Conservation (phyloP, 805 yeast genomes). For the Citeromyces matritensis region DNA sequence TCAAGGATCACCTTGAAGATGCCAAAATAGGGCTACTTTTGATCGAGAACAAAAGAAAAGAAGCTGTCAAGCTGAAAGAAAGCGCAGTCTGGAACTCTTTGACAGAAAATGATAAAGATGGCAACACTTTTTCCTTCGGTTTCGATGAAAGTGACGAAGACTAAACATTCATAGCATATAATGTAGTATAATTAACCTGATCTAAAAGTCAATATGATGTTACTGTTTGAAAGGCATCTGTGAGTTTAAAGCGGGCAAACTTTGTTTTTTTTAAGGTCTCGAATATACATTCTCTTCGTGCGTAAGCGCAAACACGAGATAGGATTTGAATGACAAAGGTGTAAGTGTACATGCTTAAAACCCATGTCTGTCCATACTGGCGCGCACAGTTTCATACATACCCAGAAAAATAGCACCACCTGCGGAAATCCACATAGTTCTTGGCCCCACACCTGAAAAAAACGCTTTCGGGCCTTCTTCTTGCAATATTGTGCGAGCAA, state of each 20-base stretch:
- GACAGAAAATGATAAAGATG: slow-evolving; percentile 10
- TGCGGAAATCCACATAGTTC: slow-evolving; percentile 95
- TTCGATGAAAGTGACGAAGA: slow-evolving; percentile 12
- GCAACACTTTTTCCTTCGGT: slow-evolving; percentile 17
- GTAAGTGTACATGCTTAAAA: no score
- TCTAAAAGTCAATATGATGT: no score
- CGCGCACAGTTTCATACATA: slow-evolving; percentile 63
- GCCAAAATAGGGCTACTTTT: slow-evolving; percentile 18
- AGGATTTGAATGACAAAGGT: no score
- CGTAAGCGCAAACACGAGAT: no score
- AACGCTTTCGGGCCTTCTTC: slow-evolving; percentile 72
- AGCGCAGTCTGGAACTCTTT: slow-evolving; percentile 41
- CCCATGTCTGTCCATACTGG: no score
- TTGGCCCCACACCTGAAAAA: slow-evolving; percentile 79
- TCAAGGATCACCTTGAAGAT: slow-evolving; percentile 15
- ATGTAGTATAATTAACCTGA: no score
- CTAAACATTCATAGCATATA: no score
- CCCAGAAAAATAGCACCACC: slow-evolving; percentile 98
- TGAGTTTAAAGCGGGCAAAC: no score
- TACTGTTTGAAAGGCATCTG: no score
- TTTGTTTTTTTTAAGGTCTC: no score
- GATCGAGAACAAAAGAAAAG: slow-evolving; percentile 15
- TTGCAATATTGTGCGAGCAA: slow-evolving; percentile 35
- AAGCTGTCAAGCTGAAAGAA: slow-evolving; percentile 15
- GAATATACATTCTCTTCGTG: no score